A percentile compares a stretch with the other conserved stretches of the same genome.
Evolutionary conservation across 1,284 basidiomycete species (phyloP).

Genomic region (Microstroma glucosiphilum): DNA sequence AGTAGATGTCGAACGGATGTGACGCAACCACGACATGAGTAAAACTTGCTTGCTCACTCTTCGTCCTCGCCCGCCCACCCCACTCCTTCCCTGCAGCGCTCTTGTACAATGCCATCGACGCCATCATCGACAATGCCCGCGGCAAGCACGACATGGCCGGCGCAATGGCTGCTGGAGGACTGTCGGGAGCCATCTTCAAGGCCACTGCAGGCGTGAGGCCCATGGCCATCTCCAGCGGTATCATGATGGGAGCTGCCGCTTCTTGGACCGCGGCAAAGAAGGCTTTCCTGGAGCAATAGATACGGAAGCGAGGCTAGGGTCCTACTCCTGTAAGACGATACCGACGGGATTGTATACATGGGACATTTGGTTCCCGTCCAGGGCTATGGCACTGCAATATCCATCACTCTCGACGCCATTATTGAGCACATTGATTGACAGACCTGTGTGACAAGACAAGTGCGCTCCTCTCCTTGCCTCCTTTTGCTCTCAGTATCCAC

Average conservation of each 20-base stretch:
- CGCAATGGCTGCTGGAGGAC: slow-evolving; percentile 81
- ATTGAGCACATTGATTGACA: too few relatives aligned
- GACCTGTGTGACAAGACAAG: too few relatives aligned
- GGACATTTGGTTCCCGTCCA: too few relatives aligned
- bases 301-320: too few relatives aligned
- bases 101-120: slow-evolving; percentile 93
- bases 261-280: slow-evolving; percentile 87
- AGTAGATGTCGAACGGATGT: slow-evolving; percentile 35
- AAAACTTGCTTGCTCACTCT: not conserved
- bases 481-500: not conserved
- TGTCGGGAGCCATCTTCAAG: slow-evolving; percentile 88
- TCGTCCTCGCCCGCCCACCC: not conserved
- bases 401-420: too few relatives aligned
- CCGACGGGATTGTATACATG: too few relatives aligned
- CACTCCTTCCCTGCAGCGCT: slow-evolving; percentile 61
- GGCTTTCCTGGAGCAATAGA: slow-evolving; percentile 49
- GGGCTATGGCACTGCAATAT: too few relatives aligned
- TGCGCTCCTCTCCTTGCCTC: too few relatives aligned
- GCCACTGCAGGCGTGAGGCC: slow-evolving; percentile 88
- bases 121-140: slow-evolving; percentile 77
- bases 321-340: too few relatives aligned
- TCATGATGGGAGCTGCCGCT: slow-evolving; percentile 81
- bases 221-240: slow-evolving; percentile 75
- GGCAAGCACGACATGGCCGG: slow-evolving; percentile 87
- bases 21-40: not conserved